A percentile compares a stretch with the other conserved stretches of the same genome.
phyloP scores from a whole-genome alignment of 768 basidiomycete genomes.

The Xerocomellus amylosporus region DNA sequence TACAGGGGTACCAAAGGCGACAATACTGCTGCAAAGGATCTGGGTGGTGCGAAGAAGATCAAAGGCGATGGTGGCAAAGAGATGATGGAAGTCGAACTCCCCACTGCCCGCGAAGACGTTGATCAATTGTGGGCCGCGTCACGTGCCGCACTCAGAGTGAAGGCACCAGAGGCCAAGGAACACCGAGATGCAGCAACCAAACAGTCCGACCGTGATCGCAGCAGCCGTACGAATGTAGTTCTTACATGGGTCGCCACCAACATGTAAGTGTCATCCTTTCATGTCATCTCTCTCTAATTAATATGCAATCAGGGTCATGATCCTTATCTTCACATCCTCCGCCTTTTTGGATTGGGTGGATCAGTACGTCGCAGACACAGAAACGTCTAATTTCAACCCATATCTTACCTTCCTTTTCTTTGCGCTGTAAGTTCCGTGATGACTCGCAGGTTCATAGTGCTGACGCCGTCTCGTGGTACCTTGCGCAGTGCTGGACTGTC shows the following conservation, averaged over 20 bases:
- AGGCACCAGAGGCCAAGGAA: conserved; percentile 70
- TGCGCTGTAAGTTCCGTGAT: conserved; percentile 41
- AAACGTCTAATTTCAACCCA: conserved; percentile 74
- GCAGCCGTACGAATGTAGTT: conserved; percentile 81
- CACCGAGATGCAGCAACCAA: conserved; percentile 86
- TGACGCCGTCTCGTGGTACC: conserved; percentile 2
- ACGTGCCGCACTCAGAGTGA: conserved; percentile 62
- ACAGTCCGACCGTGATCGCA: conserved; percentile 83
- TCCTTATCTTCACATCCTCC: conserved; percentile 70
- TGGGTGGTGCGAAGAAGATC: conserved; percentile 88
- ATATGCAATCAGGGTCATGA: conserved; percentile 51
- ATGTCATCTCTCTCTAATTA: not conserved
- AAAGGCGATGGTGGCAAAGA: conserved; percentile 83
- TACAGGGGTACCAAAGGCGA: conserved; percentile 87
- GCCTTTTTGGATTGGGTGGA: conserved; percentile 76
- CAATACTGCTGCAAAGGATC: conserved; percentile 82
- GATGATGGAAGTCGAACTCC: conserved; percentile 81
- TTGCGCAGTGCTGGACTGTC: conserved; percentile 67
- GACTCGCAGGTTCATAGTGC: not conserved
- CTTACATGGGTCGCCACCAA: conserved; percentile 83
- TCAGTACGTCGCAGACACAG: conserved; percentile 47
- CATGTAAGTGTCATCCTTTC: conserved; percentile 49
- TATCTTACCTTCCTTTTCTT: conserved; percentile 83
- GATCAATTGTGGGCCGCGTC: conserved; percentile 85
- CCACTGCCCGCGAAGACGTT: conserved; percentile 80